Conservation (phyloP, 805 yeast genomes). For the Jamesozyma hellenica region DNA sequence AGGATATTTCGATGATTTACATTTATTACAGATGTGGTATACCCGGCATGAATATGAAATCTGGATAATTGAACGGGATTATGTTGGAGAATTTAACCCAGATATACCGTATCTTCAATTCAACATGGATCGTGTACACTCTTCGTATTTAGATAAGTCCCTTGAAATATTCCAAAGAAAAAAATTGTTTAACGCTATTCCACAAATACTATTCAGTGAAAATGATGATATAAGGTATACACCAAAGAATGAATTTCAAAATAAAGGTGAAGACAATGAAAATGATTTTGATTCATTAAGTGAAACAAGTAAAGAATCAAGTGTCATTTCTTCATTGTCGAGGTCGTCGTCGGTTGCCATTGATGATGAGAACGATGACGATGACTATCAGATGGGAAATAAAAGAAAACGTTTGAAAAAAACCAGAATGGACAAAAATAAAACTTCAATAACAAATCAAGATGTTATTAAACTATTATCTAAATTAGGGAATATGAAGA, state of each 20-base stretch:
- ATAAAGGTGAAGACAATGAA: neutral
- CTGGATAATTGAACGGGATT: slow-evolving; percentile 13
- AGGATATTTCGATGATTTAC: slow-evolving; percentile 16
- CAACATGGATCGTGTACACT: slow-evolving; percentile 10
- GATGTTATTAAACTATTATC: slow-evolving; percentile 1
- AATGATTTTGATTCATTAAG: neutral
- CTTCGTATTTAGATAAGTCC: slow-evolving; percentile 3
- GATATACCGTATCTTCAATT: slow-evolving; percentile 10
- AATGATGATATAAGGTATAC: slow-evolving; percentile 4
- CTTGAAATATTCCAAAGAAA: slow-evolving; percentile 7
- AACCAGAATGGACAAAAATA: neutral
- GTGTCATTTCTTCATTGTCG: neutral
- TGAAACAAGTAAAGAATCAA: neutral
- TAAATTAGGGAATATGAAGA: slow-evolving; percentile 16
- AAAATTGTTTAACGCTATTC: slow-evolving; percentile 6
- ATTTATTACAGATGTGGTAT: slow-evolving; percentile 24
- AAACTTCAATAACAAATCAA: neutral
- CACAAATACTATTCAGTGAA: slow-evolving; percentile 9
- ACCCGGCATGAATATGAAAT: slow-evolving; percentile 16
- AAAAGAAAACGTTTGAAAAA: neutral
- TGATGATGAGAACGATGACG: neutral
- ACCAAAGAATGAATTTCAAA: neutral
- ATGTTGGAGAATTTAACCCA: slow-evolving; percentile 3
- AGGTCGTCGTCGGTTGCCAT: neutral
- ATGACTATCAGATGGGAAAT: too few relatives aligned